Evolutionary conservation across 169 alveolate species (phyloP).

Genomic region (Pseudocohnilembus persalinus): DNA sequence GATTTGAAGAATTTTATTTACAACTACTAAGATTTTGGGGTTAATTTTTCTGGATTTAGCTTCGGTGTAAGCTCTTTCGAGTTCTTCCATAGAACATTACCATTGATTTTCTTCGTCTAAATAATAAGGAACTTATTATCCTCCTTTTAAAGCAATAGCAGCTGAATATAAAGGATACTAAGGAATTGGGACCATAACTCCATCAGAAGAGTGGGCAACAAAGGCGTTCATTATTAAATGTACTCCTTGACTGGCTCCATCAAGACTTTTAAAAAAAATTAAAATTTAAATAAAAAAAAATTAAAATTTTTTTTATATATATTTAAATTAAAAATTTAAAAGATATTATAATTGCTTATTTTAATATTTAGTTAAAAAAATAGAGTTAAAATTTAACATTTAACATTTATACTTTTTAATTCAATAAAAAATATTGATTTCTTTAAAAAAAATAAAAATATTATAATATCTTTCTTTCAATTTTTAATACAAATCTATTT

Average conservation of each 20-base stretch:
- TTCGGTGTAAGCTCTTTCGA: slow-evolving; percentile 32
- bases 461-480: background rate
- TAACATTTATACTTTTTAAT: too few species aligned
- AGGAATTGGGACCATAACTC: slow-evolving; percentile 90
- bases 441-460: too few species aligned
- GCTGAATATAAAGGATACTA: slow-evolving; percentile 90
- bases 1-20: too few species aligned
- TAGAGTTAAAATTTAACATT: too few species aligned
- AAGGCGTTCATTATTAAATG: slow-evolving; percentile 56
- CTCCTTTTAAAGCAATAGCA: slow-evolving; percentile 69
- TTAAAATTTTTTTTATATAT: too few species aligned
- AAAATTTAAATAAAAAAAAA: too few species aligned
- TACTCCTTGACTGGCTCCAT: slow-evolving; percentile 87
- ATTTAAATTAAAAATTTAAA: too few species aligned
- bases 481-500: too few species aligned
- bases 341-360: too few species aligned
- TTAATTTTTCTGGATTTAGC: slow-evolving; percentile 61
- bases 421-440: too few species aligned
- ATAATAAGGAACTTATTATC: slow-evolving; percentile 72
- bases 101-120: slow-evolving; percentile 68
- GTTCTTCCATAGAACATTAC: slow-evolving; percentile 50
- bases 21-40: slow-evolving; percentile 73
- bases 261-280: background rate
- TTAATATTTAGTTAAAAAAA: too few species aligned
- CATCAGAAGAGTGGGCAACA: slow-evolving; percentile 71